phyloP scores from a whole-genome alignment of 768 basidiomycete genomes.

The Rhodotorula graminis region DNA sequence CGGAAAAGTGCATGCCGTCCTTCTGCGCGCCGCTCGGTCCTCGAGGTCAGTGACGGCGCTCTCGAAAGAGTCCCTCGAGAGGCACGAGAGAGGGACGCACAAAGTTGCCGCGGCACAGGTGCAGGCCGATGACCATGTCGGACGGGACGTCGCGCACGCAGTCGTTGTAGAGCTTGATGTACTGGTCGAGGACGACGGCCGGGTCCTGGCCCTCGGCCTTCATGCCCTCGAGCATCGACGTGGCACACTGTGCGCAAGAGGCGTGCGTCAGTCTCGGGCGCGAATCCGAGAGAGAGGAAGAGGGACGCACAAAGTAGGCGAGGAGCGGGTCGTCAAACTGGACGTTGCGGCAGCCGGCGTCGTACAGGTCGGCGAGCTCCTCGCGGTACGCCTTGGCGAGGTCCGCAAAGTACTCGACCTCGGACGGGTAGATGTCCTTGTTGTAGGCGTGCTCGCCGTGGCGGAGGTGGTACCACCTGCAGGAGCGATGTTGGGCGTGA shows the following conservation, averaged over 20 bases:
- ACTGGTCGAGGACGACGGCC: constrained; percentile 62
- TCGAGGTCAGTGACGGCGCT: too few species aligned
- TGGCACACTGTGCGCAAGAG: constrained; percentile 54
- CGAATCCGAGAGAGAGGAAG: not conserved
- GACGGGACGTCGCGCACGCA: constrained; percentile 37
- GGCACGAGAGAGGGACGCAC: constrained; percentile 9
- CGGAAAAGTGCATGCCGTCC: constrained; percentile 41
- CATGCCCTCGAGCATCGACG: constrained; percentile 58
- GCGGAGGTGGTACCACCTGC: constrained; percentile 43
- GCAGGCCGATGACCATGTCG: constrained; percentile 44
- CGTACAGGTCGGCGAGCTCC: constrained; percentile 53
- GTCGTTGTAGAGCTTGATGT: constrained; percentile 57
- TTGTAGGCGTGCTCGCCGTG: constrained; percentile 41
- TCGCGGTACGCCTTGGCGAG: constrained; percentile 53
- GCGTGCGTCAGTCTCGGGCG: constrained; percentile 43
- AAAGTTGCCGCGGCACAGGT: constrained; percentile 42
- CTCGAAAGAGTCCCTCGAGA: too few species aligned
- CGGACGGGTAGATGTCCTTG: constrained; percentile 58
- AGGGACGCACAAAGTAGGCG: constrained; percentile 53
- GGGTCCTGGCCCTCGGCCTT: constrained; percentile 59
- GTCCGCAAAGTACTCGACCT: constrained; percentile 58
- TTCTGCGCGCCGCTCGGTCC: too few species aligned
- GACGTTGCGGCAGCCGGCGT: constrained; percentile 51
- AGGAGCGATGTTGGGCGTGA: not conserved
- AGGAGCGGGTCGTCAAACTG: constrained; percentile 55